These are phyloP conservation scores for Skeletonema grethae DNA, from an alignment of 108 stramenopile species.

Conservation along the genomic window DNA sequence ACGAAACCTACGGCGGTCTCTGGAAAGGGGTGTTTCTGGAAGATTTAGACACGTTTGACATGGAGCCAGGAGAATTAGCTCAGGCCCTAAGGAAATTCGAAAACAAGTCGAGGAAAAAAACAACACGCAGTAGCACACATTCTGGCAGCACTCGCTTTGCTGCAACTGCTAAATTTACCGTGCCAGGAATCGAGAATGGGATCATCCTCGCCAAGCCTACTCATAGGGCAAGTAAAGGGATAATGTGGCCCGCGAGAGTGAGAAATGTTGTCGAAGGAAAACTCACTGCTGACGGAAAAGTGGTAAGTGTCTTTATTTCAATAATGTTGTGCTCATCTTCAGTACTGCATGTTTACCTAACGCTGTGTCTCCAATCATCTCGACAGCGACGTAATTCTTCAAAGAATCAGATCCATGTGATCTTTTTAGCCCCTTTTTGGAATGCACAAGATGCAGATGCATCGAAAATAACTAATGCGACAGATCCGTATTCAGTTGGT, in stretches of 20 bases:
- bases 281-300: constrained; percentile 15
- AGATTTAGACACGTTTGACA: constrained; percentile 78
- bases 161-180: constrained; percentile 58
- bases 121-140: background rate
- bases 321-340: background rate
- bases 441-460: constrained; percentile 32
- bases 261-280: constrained; percentile 73
- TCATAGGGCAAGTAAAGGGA: constrained; percentile 62
- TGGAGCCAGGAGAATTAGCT: constrained; percentile 83
- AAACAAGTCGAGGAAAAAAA: constrained; percentile 44
- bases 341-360: background rate
- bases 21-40: constrained; percentile 86
- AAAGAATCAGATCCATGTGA: constrained; percentile 67
- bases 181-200: constrained; percentile 80
- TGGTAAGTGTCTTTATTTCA: constrained; percentile 13
- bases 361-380: background rate
- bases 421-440: constrained; percentile 86
- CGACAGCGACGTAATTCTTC: constrained; percentile 42
- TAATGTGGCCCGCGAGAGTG: constrained; percentile 86
- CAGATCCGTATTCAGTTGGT: constrained; percentile 23
- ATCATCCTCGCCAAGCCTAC: constrained; percentile 76
- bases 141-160: constrained; percentile 58
- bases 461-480: constrained; percentile 24
- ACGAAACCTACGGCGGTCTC: constrained; percentile 79
- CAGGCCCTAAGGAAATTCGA: constrained; percentile 71